Evolutionary conservation across 352 stramenopile genomes (phyloP), one percentile per base, ranked within the genome.

Genomic region (Globisporangium parvum): DNA sequence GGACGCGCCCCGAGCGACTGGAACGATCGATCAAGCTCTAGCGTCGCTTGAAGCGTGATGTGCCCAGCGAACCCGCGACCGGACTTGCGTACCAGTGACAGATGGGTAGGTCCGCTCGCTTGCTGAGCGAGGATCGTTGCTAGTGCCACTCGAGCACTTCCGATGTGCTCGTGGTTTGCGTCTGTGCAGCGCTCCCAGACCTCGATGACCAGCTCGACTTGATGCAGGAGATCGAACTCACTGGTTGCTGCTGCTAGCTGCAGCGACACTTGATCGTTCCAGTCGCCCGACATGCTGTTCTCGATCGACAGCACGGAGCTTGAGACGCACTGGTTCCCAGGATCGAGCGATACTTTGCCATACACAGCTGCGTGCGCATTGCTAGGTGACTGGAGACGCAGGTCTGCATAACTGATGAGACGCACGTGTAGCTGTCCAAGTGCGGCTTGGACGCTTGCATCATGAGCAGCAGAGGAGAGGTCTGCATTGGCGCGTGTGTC

Each of bases 181-280:
- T 24, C 28, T 18, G 28, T n/a, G 12, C 35, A 35, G 15, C 18
- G 35, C 28, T 56, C 40, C 37, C 47, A 62, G 21, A 62, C 24
- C 21, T 62, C 55, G 10, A 56, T 17, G 24, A 62, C 37, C 21
- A 62, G 23, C 14, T 51, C 39, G 14, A 45, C 8, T 20, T 40
- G 20, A 31, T 37, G 4, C 9, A 52, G 9, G 20, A 18, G 23
- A 55, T 17, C 3, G 20, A 45, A 2, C 21, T 18, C 9, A 20
- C 20, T 31, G 39, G 39, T 12, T 14, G 12, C 39, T 6, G 14
- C 39, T 10, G 39, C 39, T 17, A 44, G 39, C 14, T 23, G 42
- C 8, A 62, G 47, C 26, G 15, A 11, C 6, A 62, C 5, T 17
- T 24, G n/a, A 17, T 56, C 47, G 9, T 35, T 21, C 55, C 55